Evolutionary conservation across 495 filamentous ascomycete species (phyloP).

Genomic region (Amniculicola lignicola): DNA sequence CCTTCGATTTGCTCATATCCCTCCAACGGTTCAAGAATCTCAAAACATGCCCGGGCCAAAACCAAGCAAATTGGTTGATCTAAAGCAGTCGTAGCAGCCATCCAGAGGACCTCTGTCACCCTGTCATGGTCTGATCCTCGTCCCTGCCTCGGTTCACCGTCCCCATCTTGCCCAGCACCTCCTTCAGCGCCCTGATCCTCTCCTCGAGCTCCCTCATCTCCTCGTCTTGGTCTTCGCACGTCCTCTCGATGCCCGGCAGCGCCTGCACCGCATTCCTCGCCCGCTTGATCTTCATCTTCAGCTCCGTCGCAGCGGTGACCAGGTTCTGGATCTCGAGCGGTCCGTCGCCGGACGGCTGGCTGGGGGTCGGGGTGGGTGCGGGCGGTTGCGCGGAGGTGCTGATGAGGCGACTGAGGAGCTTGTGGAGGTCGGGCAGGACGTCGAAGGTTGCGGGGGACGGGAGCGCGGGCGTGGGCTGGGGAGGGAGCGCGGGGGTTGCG

Average conservation of each 20-base stretch:
- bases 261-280: slow-evolving; percentile 64
- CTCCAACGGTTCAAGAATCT: no score
- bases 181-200: slow-evolving; percentile 38
- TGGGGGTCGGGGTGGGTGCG: slow-evolving; percentile 16
- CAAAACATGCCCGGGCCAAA: no score
- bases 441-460: slow-evolving; percentile 67
- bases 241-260: slow-evolving; percentile 71
- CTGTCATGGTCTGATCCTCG: slow-evolving; percentile 24
- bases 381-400: slow-evolving; percentile 37
- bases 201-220: slow-evolving; percentile 77
- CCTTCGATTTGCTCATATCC: no score
- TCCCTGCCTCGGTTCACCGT: slow-evolving; percentile 9
- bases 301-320: slow-evolving; percentile 63
- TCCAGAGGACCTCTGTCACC: no score
- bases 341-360: slow-evolving; percentile 14
- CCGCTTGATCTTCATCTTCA: slow-evolving; percentile 77
- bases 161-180: slow-evolving; percentile 28
- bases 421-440: slow-evolving; percentile 75
- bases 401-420: slow-evolving; percentile 71
- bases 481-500: slow-evolving; percentile 15
- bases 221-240: slow-evolving; percentile 70
- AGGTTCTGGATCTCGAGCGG: slow-evolving; percentile 74
- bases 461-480: slow-evolving; percentile 32
- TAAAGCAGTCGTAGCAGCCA: no score
- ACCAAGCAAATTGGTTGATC: no score